Base-by-base conservation (phyloP, 192 early-diverging fungal species). In the Umbelopsis vinacea region DNA sequence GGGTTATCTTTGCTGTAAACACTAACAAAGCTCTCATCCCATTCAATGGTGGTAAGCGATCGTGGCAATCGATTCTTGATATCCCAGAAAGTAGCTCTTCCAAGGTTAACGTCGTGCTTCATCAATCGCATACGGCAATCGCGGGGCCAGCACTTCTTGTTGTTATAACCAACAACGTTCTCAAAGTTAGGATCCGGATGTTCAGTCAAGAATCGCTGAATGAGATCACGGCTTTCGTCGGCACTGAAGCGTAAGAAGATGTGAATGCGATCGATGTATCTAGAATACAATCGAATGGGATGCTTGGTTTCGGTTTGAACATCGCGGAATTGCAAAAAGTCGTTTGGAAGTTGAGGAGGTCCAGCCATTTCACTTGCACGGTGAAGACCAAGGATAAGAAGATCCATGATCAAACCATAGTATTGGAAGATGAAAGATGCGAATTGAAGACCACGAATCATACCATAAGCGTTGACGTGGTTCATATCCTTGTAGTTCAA, bases 401-500 rank as follows among this genome's bases (percentile, higher is more conserved):
- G 82, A 81, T 99, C 98, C 19, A 99, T 82, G 40, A 99, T 91
- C 80, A 99, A 87, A 66, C 96, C 97, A 80, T 99, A 99, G 89
- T 96, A 99, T 81, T 99, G 98, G 88, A 95, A 96, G 60, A 99
- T 92, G 76, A 99, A 99, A 29, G 93, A 93, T 40, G 94, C 93
- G 72, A 99, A 99, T 81, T 99, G 98, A 66, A 99, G 88, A 55
- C 98, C 98, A 73, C 97, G 93, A 72, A 99, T 94, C 46, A 99
- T 84, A 70, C 98, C 98, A 77, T 94, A 97, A 23, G 95, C 87
- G 81, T 99, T 99, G 52, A 97, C 93, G 79, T 99, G 98, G 82
- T 94, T 95, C 98, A 99, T 99, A 73, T 99, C 98, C 85, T 98
- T 99, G 87, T 97, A 99, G 71, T 89, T 96, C 57, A 99, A 79